A percentile compares a stretch with the other conserved stretches of the same genome.
Evolutionary conservation across 495 filamentous ascomycete genomes (phyloP).

Genomic region (Xylaria flabelliformis): DNA sequence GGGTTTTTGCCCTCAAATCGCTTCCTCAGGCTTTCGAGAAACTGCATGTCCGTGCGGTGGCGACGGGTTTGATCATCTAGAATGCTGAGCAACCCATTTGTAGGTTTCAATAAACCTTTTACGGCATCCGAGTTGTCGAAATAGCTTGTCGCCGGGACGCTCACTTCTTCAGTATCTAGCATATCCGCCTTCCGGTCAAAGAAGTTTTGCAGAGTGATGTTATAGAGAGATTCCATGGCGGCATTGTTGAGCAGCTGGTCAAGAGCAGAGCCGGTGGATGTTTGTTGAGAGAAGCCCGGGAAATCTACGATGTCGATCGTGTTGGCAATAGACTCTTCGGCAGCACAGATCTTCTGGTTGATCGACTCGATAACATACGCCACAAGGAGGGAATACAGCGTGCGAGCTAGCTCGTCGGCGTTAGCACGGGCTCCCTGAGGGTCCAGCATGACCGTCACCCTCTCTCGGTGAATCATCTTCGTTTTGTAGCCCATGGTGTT

Average conservation of each 20-base stretch:
- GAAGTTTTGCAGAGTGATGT: conserved; percentile 92
- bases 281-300: conserved; percentile 86
- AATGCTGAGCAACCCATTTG: conserved; percentile 91
- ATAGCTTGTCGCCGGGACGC: conserved; percentile 88
- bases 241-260: conserved; percentile 96
- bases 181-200: conserved; percentile 92
- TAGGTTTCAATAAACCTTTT: conserved; percentile 84
- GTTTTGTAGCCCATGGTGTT: conserved; percentile 91
- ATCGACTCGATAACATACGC: conserved; percentile 91
- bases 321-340: conserved; percentile 87
- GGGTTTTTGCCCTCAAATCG: conserved; percentile 94
- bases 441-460: conserved; percentile 97
- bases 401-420: conserved; percentile 91
- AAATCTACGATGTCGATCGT: conserved; percentile 96
- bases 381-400: conserved; percentile 93
- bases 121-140: conserved; percentile 97
- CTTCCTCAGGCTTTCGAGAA: conserved; percentile 87
- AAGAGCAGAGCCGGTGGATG: conserved; percentile 80
- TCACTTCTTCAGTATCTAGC: conserved; percentile 90
- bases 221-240: conserved; percentile 87
- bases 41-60: conserved; percentile 83
- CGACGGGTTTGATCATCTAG: conserved; percentile 93
- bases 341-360: conserved; percentile 87
- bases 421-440: conserved; percentile 86
- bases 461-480: conserved; percentile 90